Conservation (phyloP, 352 stramenopile species). For the Plasmopara muralis region DNA sequence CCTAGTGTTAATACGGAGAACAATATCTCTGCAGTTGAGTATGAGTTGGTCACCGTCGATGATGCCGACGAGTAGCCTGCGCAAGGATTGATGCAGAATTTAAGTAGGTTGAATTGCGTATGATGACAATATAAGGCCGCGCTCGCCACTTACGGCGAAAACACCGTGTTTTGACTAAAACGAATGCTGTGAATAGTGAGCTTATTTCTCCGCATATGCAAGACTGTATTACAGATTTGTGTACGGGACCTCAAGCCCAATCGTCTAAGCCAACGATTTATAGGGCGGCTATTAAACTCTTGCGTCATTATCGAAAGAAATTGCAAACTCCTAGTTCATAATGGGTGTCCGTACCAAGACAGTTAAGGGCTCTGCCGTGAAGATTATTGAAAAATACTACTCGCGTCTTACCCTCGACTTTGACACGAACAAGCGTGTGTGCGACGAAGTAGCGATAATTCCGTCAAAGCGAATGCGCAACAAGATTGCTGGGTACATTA, state of each 20-base stretch:
- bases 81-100: constrained; percentile 5
- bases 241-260: constrained; percentile 2
- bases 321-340: constrained; percentile 34
- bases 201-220: constrained; percentile 12
- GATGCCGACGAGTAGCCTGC: constrained; percentile 39
- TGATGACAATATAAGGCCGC: constrained; percentile 7
- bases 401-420: constrained; percentile 99
- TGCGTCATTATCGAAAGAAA: constrained; percentile 17
- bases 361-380: constrained; percentile 99
- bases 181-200: no score
- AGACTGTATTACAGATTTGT: constrained; percentile 7
- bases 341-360: constrained; percentile 99
- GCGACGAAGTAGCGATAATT: constrained; percentile 97
- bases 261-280: background rate
- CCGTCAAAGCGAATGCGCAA: constrained; percentile 99
- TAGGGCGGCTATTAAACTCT: background rate
- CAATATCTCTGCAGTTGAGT: constrained; percentile 77
- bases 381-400: constrained; percentile 99
- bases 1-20: constrained; percentile 44
- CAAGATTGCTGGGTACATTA: constrained; percentile 99
- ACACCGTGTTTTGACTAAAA: constrained; percentile 12
- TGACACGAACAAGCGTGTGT: constrained; percentile 99
- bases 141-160: background rate
- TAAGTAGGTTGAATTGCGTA: constrained; percentile 26
- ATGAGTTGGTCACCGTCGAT: constrained; percentile 78